These are phyloP conservation scores for Silene uniflora DNA, from an alignment of 148 eudicot genomes.

Conservation along the genomic window DNA sequence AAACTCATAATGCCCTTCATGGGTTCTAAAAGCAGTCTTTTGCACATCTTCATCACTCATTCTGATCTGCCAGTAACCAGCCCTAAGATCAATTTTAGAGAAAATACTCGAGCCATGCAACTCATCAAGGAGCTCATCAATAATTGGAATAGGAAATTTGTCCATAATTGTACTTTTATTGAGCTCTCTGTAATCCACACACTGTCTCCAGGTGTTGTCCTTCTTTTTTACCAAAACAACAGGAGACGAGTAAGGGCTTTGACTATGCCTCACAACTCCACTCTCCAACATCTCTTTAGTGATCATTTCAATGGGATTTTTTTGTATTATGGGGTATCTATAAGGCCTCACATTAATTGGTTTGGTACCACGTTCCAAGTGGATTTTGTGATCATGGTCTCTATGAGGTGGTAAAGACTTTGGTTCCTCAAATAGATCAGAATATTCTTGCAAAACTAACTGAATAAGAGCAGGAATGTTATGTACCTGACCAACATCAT, in stretches of 20 bases:
- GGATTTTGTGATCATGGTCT: background rate
- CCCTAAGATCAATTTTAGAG: background rate
- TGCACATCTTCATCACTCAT: too few species aligned
- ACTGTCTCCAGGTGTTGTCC: background rate
- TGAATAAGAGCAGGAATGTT: background rate
- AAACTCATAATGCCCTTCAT: too few species aligned
- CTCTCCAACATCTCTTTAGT: background rate
- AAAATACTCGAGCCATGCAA: background rate
- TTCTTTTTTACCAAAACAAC: constrained; percentile 6
- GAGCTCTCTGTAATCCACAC: background rate
- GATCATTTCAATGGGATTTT: background rate
- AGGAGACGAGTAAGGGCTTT: background rate
- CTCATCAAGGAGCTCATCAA: background rate
- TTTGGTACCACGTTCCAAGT: background rate
- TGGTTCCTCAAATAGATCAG: background rate
- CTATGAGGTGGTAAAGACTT: background rate
- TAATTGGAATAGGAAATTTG: background rate
- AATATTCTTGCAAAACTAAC: background rate
- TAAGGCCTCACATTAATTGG: constrained; percentile 7
- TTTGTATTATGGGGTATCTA: background rate
- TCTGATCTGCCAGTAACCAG: background rate
- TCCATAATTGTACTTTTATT: background rate
- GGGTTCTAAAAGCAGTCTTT: too few species aligned
- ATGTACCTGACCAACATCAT: background rate
- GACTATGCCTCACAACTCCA: background rate